Evolutionary conservation across 768 basidiomycete genomes (phyloP), one percentile per base, ranked within the genome.

Genomic region (Glaciozyma martinii): DNA sequence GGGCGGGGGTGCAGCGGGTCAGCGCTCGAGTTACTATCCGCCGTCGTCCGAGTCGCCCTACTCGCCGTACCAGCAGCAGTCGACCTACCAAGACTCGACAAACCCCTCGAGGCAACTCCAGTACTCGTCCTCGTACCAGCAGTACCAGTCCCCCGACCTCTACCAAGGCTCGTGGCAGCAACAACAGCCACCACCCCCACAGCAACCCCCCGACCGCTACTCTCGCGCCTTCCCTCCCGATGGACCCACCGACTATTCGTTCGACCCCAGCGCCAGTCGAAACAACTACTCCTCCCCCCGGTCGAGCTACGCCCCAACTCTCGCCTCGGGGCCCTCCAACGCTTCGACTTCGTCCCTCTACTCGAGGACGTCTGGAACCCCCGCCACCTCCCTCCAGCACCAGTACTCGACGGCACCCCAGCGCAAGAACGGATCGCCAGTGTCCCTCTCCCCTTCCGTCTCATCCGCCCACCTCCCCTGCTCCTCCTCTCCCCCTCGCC

Each of bases 251-350:
- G 46, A 21, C 8, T 47, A 47, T 18, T 21, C 21, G 21, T 21
- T 4, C 33, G 53, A 30, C 32, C 23, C 30, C 29, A 37, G 32
- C 53, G 23, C 8, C 16, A 5, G 18, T 18, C 15, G 23, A 16
- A 55, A 23, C 32, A 21, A 37, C 53, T 64, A 61, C 56, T 2
- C 58, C 7, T 62, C 63, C 0, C 67, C 63, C 1, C 44, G 42
- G 4, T 15, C 50, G 1, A 46, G 42, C 9, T 64, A 67, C 52
- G 63, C 63, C 15, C 47, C 63, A 37, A 60, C 53, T 18, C 42
- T 62, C 54, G 59, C 67, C 33, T 68, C 63, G 5, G 67, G 66
- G 3, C 66, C 66, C 3, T 25, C 67, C 32, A 52, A 47, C n/a
- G 67, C 63, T 3, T 65, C 63, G 9, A 68, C 67, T 1, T 60